These are phyloP conservation scores for Aurantiochytrium sp. DNA, from an alignment of 108 stramenopile genomes.

Conservation along the genomic window DNA sequence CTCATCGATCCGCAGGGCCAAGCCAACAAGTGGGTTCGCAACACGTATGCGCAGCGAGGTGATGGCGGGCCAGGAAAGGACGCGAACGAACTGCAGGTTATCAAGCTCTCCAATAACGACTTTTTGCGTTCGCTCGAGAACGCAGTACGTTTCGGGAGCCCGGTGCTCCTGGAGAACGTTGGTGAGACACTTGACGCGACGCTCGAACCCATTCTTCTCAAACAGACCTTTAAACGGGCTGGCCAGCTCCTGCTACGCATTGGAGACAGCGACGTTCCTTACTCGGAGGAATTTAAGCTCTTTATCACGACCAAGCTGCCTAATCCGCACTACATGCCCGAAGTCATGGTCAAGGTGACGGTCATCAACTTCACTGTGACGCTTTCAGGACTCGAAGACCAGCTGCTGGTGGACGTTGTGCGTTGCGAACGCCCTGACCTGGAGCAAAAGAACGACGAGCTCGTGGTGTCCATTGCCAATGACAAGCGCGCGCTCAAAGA, in stretches of 20 bases:
- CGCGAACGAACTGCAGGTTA: slow-evolving; percentile 18
- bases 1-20: slow-evolving; percentile 47
- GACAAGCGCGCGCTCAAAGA: slow-evolving; percentile 35
- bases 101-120: slow-evolving; percentile 33
- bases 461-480: slow-evolving; percentile 44
- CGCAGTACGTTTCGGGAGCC: slow-evolving; percentile 32
- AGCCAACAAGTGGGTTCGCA: slow-evolving; percentile 38
- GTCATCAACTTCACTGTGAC: slow-evolving; percentile 57
- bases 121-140: slow-evolving; percentile 40
- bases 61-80: neutral
- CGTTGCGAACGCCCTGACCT: slow-evolving; percentile 37
- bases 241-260: slow-evolving; percentile 26
- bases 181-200: slow-evolving; percentile 35
- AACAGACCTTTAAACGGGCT: slow-evolving; percentile 38
- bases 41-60: neutral
- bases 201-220: slow-evolving; percentile 44
- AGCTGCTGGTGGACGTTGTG: slow-evolving; percentile 51
- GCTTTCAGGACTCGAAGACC: slow-evolving; percentile 47
- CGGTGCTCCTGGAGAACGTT: slow-evolving; percentile 42
- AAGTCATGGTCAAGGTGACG: slow-evolving; percentile 47
- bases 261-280: slow-evolving; percentile 40
- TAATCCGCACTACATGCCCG: slow-evolving; percentile 47
- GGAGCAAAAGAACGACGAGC: slow-evolving; percentile 27
- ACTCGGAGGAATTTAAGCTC: slow-evolving; percentile 36
- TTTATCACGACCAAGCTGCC: slow-evolving; percentile 42